Evolutionary conservation across 2,329 filamentous ascomycete species (phyloP).

Genomic region (Aspergillus sp.): DNA sequence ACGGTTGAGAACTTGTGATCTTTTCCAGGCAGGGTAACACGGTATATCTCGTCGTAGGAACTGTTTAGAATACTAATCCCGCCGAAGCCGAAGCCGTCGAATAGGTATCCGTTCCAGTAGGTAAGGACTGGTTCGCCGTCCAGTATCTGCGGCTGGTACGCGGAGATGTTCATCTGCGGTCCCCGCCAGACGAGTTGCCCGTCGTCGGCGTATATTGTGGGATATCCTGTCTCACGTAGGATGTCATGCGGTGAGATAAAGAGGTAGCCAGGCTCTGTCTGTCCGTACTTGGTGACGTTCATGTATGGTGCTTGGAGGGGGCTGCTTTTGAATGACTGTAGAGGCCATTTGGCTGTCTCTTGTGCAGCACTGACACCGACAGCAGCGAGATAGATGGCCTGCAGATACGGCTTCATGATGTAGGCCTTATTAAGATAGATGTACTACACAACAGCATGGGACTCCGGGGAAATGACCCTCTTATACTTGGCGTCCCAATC

Average conservation of each 20-base stretch:
- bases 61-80: not conserved
- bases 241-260: conserved; percentile 19
- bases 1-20: not conserved
- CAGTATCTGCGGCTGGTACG: conserved; percentile 20
- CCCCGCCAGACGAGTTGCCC: conserved; percentile 29
- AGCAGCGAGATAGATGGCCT: no score
- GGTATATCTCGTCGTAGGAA: not conserved
- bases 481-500: no score
- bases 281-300: conserved; percentile 25
- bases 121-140: conserved; percentile 23
- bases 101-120: conserved; percentile 24
- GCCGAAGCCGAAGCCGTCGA: conserved; percentile 20
- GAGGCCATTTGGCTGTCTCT: conserved; percentile 14
- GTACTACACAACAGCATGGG: no score
- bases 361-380: no score
- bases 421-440: no score
- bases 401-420: no score
- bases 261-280: conserved; percentile 24
- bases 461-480: no score
- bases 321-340: conserved; percentile 20
- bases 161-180: conserved; percentile 15
- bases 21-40: not conserved
- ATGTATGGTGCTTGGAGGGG: conserved; percentile 15
- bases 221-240: not conserved
- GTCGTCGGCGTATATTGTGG: conserved; percentile 26